Evolutionary conservation across 2,329 filamentous ascomycete genomes (phyloP), one percentile per base, ranked within the genome.

Genomic region (Alternaria hordeiaustralica): DNA sequence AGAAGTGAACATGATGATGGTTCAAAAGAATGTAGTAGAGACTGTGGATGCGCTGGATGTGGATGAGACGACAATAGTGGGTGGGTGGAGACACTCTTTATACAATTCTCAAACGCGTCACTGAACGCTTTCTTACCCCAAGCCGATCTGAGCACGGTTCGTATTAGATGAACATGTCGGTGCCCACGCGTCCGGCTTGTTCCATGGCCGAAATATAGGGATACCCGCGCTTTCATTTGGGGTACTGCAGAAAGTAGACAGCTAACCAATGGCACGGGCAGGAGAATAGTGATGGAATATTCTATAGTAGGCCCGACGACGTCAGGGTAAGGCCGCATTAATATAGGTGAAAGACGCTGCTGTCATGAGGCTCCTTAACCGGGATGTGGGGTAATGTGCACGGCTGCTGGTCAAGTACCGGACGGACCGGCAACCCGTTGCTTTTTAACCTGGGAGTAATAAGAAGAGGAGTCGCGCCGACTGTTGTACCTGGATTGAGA

Each of bases 1-100:
- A 30, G 68, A 54, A 15, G 67, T 63, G 58, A 76, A 61, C 76
- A 79, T 79, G 20, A 21, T 70, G 51, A 53, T 43, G 28, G 47
- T 33, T 43, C 36, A 41, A 55, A 18, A 30, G 21, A 58, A 28
- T 46, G 55, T 58, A 41, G 55, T 58, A 41, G 56, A 63, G 51
- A 60, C 56, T 60, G 60, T 54, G 44, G 30, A 50, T 55, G 56
- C 43, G 36, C 47, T 53, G 58, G 61, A 55, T 36, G 26, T 47
- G 51, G 49, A 43, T 44, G 30, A 41, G 30, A 46, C 33, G 6
- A 23, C 26, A 11, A 25, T 25, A 30, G 30, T 36, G 30, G 20
- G 23, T 21, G n/a, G 51, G 28, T 44, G 49, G 46, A 51, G 59
- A 46, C 58, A 51, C 46, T 44, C 57, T 63, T 72, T 73, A 73